phyloP scores from a whole-genome alignment of 2,329 filamentous ascomycete species.

The Karstenula rhodostoma region DNA sequence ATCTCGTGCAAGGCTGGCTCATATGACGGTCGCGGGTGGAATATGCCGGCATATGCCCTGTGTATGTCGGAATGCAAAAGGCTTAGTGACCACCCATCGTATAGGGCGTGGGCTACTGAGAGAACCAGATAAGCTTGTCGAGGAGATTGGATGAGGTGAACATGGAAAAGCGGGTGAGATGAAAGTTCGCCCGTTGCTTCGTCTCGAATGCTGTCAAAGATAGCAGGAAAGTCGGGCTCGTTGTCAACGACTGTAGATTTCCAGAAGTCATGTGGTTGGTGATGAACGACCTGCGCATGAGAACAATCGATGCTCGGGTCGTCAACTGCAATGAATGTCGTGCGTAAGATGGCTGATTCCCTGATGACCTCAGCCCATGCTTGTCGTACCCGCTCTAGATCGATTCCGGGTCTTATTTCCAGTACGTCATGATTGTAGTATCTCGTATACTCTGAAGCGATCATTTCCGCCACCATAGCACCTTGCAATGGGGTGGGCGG shows the following conservation, averaged over 20 bases:
- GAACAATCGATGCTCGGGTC: slow-evolving; percentile 64
- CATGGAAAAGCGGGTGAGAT: slow-evolving; percentile 32
- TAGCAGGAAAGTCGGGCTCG: slow-evolving; percentile 37
- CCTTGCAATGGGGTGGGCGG: slow-evolving; percentile 87
- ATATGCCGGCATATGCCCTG: slow-evolving; percentile 65
- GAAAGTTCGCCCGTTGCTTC: slow-evolving; percentile 31
- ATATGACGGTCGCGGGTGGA: slow-evolving; percentile 57
- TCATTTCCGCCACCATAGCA: slow-evolving; percentile 83
- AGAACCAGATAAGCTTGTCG: slow-evolving; percentile 61
- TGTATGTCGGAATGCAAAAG: slow-evolving; percentile 76
- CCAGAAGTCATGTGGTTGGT: slow-evolving; percentile 45
- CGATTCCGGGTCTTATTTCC: slow-evolving; percentile 62
- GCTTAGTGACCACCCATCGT: slow-evolving; percentile 85
- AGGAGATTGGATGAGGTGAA: slow-evolving; percentile 50
- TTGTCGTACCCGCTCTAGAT: slow-evolving; percentile 63
- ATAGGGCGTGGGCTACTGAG: slow-evolving; percentile 85
- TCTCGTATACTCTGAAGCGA: slow-evolving; percentile 73
- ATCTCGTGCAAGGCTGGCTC: slow-evolving; percentile 65
- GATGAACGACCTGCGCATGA: slow-evolving; percentile 65
- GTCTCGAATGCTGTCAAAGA: slow-evolving; percentile 48
- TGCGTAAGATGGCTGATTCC: slow-evolving; percentile 75
- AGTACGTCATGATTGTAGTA: slow-evolving; percentile 90
- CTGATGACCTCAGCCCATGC: slow-evolving; percentile 71
- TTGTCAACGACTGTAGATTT: slow-evolving; percentile 28
- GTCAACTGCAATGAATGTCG: slow-evolving; percentile 73